Conservation (phyloP, 495 filamentous ascomycete genomes). For the Penicillium samsonianum region DNA sequence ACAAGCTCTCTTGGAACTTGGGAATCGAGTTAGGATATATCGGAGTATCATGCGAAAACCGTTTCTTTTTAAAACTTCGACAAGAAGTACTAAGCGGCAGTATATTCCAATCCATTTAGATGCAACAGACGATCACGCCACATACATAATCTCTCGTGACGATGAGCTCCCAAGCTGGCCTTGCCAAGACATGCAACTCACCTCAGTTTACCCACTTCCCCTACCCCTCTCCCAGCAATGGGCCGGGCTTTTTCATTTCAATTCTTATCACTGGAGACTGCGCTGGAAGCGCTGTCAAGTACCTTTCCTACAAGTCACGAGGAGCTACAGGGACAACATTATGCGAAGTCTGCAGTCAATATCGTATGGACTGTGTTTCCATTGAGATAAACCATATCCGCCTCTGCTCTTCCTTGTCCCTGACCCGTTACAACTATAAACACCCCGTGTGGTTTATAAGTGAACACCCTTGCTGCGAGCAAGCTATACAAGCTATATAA, state of each 20-base stretch:
- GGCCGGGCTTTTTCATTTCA: neutral
- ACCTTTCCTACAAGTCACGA: too few relatives aligned
- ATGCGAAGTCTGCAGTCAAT: constrained; percentile 10
- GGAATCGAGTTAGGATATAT: neutral
- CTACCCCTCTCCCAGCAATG: constrained; percentile 15
- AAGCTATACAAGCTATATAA: neutral
- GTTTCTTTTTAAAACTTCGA: neutral
- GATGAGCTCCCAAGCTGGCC: constrained; percentile 3
- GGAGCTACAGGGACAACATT: neutral
- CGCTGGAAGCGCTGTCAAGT: neutral
- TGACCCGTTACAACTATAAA: neutral
- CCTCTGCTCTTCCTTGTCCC: neutral
- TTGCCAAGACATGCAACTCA: constrained; percentile 25
- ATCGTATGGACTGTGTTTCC: constrained; percentile 5
- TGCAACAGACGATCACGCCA: constrained; percentile 3
- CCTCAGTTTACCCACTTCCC: constrained; percentile 25
- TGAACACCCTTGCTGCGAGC: neutral
- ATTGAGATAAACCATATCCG: constrained; percentile 15
- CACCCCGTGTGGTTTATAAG: neutral
- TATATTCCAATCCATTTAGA: neutral
- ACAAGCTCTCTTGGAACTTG: neutral
- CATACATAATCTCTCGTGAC: neutral
- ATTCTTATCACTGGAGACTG: constrained; percentile 12
- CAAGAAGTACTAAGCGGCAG: neutral
- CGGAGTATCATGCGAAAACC: neutral